phyloP scores from a whole-genome alignment of 805 yeast species.

The Hanseniaspora pseudoguilliermondii region DNA sequence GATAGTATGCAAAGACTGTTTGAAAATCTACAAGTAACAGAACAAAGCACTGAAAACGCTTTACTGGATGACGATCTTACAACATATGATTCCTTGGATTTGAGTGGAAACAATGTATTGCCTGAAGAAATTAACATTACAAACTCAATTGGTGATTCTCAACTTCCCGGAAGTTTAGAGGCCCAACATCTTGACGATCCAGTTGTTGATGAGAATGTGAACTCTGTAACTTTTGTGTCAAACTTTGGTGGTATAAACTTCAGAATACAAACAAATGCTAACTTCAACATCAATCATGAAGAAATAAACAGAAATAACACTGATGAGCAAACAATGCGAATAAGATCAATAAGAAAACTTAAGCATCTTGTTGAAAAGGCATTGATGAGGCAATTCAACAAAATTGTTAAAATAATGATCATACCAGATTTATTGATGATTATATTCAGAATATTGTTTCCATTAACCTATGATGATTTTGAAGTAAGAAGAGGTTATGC shows the following conservation, averaged over 20 bases:
- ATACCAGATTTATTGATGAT: conserved; percentile 18
- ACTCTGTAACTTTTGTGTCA: conserved; percentile 3
- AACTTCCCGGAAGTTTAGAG: conserved; percentile 1
- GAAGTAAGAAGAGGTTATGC: conserved; percentile 18
- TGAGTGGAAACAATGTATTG: not conserved
- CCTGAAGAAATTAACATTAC: not conserved
- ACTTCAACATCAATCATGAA: conserved; percentile 1
- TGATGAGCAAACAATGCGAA: not conserved
- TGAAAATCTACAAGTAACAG: not conserved
- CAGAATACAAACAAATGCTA: conserved; percentile 11
- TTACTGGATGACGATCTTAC: not conserved
- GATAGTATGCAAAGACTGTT: not conserved
- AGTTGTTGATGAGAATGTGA: not conserved
- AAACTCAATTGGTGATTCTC: not conserved
- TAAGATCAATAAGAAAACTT: not conserved
- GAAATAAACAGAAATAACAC: not conserved
- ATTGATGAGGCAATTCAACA: conserved; percentile 17
- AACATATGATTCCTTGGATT: not conserved
- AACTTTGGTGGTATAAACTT: conserved; percentile 12
- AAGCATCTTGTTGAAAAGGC: conserved; percentile 1
- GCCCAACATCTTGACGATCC: not conserved
- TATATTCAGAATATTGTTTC: conserved; percentile 21
- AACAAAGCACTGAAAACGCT: not conserved
- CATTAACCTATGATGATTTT: conserved; percentile 30
- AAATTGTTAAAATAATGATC: conserved; percentile 26